Percentiles rank a stretch among this genome's conserved stretches.
Conservation (phyloP, 805 yeast genomes). For the Kodamaea hsintzibuensis region DNA sequence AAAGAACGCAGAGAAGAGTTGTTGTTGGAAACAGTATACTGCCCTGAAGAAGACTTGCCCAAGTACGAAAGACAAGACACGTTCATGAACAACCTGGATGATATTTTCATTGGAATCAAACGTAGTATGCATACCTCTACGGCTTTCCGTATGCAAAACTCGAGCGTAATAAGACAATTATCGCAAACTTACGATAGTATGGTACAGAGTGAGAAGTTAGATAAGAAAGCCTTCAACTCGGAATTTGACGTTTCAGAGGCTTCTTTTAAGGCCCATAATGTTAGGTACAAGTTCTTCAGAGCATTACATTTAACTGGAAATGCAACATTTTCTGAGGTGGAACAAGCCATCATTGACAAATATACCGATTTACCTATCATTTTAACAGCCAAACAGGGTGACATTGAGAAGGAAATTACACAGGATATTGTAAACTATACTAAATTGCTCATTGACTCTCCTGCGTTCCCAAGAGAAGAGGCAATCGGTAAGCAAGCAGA, state of each 20-base stretch:
- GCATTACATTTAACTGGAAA: conserved; percentile 27
- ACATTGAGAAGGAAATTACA: conserved; percentile 11
- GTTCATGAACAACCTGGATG: conserved; percentile 18
- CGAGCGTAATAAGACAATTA: neutral
- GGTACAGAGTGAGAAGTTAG: neutral
- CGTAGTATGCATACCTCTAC: conserved; percentile 39
- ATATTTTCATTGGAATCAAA: conserved; percentile 24
- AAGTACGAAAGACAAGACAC: conserved; percentile 22
- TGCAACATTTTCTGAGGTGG: conserved; percentile 27
- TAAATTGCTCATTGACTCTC: conserved; percentile 37
- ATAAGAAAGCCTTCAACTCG: neutral
- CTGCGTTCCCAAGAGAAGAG: conserved; percentile 16
- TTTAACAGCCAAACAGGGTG: neutral
- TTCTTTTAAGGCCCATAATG: neutral
- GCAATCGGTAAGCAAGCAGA: conserved; percentile 18
- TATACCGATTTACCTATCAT: conserved; percentile 18
- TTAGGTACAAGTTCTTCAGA: conserved; percentile 20
- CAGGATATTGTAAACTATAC: conserved; percentile 33
- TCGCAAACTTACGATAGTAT: neutral
- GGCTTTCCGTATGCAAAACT: neutral
- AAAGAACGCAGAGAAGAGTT: conserved; percentile 64
- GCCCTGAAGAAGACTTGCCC: conserved; percentile 39
- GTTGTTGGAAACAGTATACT: conserved; percentile 73
- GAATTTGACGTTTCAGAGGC: neutral
- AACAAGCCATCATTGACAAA: conserved; percentile 27